Percentiles rank a stretch among this genome's conserved stretches.
These are phyloP conservation scores for Tilletia indica DNA, from an alignment of 1,284 basidiomycete species.

Conservation along the genomic window DNA sequence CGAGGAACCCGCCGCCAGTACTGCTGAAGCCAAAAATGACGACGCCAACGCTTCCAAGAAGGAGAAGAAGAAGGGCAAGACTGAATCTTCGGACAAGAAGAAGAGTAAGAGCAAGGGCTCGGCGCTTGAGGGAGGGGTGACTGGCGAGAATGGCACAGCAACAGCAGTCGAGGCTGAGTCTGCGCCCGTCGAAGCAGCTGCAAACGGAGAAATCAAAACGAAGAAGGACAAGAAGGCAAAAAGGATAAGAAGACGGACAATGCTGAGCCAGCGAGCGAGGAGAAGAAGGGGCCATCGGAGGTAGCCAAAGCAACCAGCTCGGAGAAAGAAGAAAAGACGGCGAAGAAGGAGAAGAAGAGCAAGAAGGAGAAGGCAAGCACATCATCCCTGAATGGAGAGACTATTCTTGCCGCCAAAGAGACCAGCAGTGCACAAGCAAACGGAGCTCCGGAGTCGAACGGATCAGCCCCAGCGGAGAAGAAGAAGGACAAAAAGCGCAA, in stretches of 20 bases:
- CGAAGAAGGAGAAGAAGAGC: neutral
- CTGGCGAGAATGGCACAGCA: neutral
- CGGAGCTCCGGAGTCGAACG: no score
- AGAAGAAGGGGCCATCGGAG: neutral
- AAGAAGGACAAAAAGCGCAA: constrained; percentile 9
- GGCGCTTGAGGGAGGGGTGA: neutral
- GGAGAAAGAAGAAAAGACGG: neutral
- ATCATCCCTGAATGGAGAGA: no score
- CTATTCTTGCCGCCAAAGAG: no score
- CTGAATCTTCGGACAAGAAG: constrained; percentile 5
- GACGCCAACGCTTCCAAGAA: neutral
- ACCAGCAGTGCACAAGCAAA: no score
- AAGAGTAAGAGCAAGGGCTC: neutral
- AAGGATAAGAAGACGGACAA: neutral
- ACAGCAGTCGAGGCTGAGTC: neutral
- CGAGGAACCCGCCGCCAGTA: neutral
- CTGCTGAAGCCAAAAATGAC: neutral
- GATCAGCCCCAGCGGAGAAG: neutral
- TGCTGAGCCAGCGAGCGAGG: neutral
- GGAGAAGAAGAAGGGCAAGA: constrained; percentile 13
- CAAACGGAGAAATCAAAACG: neutral
- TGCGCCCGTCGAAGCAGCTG: neutral
- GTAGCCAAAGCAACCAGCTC: neutral
- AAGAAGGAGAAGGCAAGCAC: neutral
- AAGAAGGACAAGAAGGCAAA: constrained; percentile 14